These are phyloP conservation scores for Penicillium chermesinum DNA, from an alignment of 495 filamentous ascomycete genomes.

Conservation along the genomic window DNA sequence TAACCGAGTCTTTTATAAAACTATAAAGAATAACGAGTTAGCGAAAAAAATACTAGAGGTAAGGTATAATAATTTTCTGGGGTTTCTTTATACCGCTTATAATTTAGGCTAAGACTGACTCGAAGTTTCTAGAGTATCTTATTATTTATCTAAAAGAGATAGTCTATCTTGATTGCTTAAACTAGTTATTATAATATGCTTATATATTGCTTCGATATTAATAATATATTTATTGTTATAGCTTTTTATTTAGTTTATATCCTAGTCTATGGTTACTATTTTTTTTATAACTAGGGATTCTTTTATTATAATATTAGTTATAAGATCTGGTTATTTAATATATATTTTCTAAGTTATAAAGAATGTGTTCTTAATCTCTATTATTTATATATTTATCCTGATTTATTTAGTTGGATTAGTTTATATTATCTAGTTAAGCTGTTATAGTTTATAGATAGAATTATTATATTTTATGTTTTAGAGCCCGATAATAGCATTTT, in stretches of 20 bases:
- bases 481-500: too few species aligned
- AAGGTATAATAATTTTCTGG: neutral
- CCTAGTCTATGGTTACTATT: neutral
- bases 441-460: too few species aligned
- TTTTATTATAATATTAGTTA: neutral
- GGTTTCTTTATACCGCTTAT: neutral
- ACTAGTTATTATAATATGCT: neutral
- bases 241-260: neutral
- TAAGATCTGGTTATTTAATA: neutral
- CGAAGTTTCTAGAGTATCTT: neutral
- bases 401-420: constrained; percentile 37
- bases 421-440: too few species aligned
- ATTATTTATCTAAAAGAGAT: neutral
- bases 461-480: too few species aligned
- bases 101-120: neutral
- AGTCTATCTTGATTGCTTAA: neutral
- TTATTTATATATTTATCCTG: neutral
- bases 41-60: neutral
- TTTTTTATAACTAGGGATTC: neutral
- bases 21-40: neutral
- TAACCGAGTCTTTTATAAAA: neutral
- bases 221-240: neutral
- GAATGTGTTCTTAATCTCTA: too few species aligned
- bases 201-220: neutral
- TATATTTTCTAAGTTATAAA: neutral